A percentile compares a stretch with the other conserved stretches of the same genome.
Conservation (phyloP, 495 filamentous ascomycete species). For the Ramalina peruviana region DNA sequence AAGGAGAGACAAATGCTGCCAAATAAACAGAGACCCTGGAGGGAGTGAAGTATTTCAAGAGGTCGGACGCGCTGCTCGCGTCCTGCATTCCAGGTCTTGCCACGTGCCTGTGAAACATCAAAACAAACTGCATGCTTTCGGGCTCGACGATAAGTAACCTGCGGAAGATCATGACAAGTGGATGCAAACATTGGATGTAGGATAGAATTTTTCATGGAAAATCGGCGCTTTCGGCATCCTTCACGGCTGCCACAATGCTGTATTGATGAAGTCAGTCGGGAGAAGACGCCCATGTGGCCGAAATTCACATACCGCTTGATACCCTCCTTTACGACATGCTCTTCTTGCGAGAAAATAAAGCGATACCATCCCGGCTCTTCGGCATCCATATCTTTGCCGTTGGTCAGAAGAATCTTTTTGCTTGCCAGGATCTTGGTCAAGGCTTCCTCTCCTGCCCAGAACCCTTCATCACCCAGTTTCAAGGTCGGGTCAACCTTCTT, state of each 20-base stretch:
- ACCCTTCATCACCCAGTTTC: conserved; percentile 17
- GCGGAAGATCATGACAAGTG: neutral
- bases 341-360: conserved; percentile 33
- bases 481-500: conserved; percentile 6
- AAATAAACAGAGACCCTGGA: no score
- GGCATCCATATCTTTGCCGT: conserved; percentile 28
- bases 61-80: no score
- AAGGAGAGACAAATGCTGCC: no score
- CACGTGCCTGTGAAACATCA: no score
- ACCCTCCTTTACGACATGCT: conserved; percentile 26
- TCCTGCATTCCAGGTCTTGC: no score
- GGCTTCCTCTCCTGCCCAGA: conserved; percentile 18
- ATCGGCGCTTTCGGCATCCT: neutral
- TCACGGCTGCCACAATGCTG: neutral
- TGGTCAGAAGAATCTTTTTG: conserved; percentile 31
- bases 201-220: neutral
- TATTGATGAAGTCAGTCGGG: neutral
- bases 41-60: no score
- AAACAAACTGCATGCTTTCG: no score
- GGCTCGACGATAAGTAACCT: neutral
- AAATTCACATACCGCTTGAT: conserved; percentile 25
- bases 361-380: conserved; percentile 38
- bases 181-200: neutral
- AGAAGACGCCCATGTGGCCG: neutral
- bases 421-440: conserved; percentile 24